Conservation (phyloP, 2,329 filamentous ascomycete species). For the Ophiostoma novo-ulmi region DNA sequence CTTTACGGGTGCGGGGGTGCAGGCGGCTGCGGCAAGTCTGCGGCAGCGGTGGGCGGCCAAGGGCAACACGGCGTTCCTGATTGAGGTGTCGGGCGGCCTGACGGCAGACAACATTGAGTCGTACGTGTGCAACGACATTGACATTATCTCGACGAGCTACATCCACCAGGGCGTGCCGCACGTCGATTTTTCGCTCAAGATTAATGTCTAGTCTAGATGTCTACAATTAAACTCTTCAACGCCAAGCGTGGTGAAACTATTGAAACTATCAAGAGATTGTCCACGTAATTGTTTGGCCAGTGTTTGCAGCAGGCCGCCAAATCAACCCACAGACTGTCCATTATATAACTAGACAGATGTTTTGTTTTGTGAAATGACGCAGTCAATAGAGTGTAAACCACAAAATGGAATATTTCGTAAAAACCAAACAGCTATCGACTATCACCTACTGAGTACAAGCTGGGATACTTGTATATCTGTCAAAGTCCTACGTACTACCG, state of each 20-base stretch:
- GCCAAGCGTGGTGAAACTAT: neutral
- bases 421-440: neutral
- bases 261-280: neutral
- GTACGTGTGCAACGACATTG: slow-evolving; percentile 83
- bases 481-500: neutral
- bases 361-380: neutral
- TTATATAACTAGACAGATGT: neutral
- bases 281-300: slow-evolving; percentile 3
- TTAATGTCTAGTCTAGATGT: slow-evolving; percentile 40
- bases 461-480: neutral
- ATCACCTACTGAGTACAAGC: no score
- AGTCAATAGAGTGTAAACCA: neutral
- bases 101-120: slow-evolving; percentile 74
- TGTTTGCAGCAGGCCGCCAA: neutral
- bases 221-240: neutral
- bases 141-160: slow-evolving; percentile 92
- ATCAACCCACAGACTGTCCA: neutral
- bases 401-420: neutral
- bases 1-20: slow-evolving; percentile 75
- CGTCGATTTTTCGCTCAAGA: slow-evolving; percentile 94
- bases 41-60: slow-evolving; percentile 76
- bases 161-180: slow-evolving; percentile 95
- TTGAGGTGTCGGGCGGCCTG: slow-evolving; percentile 90
- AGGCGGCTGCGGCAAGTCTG: slow-evolving; percentile 65
- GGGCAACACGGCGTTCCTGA: slow-evolving; percentile 57